Evolutionary conservation across 345 rosid species (phyloP).

Genomic region (Populus pruinosa): DNA sequence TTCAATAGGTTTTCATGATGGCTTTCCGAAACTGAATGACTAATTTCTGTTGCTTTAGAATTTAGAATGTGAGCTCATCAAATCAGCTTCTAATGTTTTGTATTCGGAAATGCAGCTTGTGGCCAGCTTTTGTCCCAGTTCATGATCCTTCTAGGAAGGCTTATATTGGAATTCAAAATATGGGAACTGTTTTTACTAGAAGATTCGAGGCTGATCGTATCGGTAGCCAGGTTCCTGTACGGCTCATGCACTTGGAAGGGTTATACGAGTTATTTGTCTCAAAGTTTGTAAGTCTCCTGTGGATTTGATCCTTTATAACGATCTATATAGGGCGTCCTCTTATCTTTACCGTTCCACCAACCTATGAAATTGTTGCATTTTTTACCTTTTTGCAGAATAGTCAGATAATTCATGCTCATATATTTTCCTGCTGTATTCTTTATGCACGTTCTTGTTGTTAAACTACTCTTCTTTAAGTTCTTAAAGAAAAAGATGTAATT

Average conservation of each 20-base stretch:
- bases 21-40: not conserved
- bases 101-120: constrained; percentile 51
- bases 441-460: not conserved
- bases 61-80: constrained; percentile 4
- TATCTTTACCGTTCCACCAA: not conserved
- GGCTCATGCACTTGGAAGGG: constrained; percentile 96
- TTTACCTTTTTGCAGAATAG: not conserved
- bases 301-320: not conserved
- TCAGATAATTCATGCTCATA: not conserved
- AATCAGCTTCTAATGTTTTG: constrained; percentile 2
- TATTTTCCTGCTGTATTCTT: not conserved
- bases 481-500: not conserved
- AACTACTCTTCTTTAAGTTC: not conserved
- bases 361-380: not conserved
- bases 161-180: constrained; percentile 84
- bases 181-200: constrained; percentile 87
- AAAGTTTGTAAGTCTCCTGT: constrained; percentile 71
- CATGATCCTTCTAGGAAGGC: constrained; percentile 91
- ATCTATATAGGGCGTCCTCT: not conserved
- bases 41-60: not conserved
- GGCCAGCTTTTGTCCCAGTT: constrained; percentile 98
- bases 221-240: constrained; percentile 91
- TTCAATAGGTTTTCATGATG: not conserved
- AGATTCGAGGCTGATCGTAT: constrained; percentile 92
- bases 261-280: constrained; percentile 87